Conservation (phyloP, 805 yeast species). For the Lachancea lanzarotensis region DNA sequence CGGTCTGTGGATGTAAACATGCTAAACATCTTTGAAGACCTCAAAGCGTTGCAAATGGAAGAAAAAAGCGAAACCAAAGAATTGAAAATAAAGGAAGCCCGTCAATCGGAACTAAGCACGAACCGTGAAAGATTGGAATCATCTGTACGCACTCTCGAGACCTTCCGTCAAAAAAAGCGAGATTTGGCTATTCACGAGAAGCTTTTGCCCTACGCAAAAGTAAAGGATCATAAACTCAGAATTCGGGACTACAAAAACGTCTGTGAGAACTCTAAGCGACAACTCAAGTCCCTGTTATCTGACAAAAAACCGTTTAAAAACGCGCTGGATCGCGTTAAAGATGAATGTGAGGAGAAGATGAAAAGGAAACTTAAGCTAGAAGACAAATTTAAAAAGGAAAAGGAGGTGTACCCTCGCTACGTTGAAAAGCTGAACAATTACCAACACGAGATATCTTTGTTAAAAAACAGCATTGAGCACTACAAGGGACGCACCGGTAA, state of each 20-base stretch:
- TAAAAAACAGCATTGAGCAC: constrained; percentile 15
- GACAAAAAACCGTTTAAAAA: constrained; percentile 25
- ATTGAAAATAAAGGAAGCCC: constrained; percentile 26
- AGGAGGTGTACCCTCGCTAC: constrained; percentile 2
- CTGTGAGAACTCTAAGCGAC: constrained; percentile 26
- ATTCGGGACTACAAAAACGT: constrained; percentile 25
- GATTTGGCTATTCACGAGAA: constrained; percentile 44
- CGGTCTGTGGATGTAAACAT: constrained; percentile 67
- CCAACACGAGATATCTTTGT: constrained; percentile 15
- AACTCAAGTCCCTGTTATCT: constrained; percentile 18
- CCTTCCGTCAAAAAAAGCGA: constrained; percentile 40
- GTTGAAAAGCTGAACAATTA: constrained; percentile 15
- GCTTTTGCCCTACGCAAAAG: constrained; percentile 43
- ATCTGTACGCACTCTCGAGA: constrained; percentile 44
- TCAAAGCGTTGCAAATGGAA: constrained; percentile 46
- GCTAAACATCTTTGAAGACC: constrained; percentile 46
- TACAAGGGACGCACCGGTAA: constrained; percentile 19
- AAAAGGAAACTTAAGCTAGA: constrained; percentile 27
- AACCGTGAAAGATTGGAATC: constrained; percentile 37
- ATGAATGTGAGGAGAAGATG: constrained; percentile 23
- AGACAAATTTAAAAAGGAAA: constrained; percentile 8
- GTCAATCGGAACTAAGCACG: constrained; percentile 31
- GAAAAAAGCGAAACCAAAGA: constrained; percentile 36
- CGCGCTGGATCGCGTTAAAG: constrained; percentile 22
- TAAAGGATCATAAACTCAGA: constrained; percentile 35